Percentiles rank a stretch among this genome's conserved stretches.
Evolutionary conservation across 768 basidiomycete species (phyloP).

Genomic region (Suillus clintonianus): DNA sequence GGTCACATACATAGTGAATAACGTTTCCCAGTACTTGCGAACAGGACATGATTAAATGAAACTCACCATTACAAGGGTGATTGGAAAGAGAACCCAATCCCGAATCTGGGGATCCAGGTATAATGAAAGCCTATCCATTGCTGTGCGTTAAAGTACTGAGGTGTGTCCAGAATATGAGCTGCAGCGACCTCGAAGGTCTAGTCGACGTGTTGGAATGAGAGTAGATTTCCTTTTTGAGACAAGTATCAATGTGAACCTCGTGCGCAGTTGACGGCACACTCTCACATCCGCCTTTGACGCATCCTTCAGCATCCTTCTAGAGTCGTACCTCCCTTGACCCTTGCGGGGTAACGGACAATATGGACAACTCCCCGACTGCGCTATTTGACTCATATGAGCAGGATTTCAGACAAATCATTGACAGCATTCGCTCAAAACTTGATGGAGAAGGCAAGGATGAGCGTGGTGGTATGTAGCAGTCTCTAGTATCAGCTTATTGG

Average conservation of each 20-base stretch:
- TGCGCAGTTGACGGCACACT: slow-evolving; percentile 20
- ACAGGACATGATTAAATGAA: background rate
- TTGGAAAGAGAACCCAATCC: slow-evolving; percentile 93
- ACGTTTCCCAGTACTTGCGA: slow-evolving; percentile 3
- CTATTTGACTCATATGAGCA: slow-evolving; percentile 92
- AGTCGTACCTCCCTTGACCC: background rate
- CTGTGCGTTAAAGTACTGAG: background rate
- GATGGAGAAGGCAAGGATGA: slow-evolving; percentile 68
- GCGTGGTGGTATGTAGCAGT: slow-evolving; percentile 58
- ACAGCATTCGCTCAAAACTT: slow-evolving; percentile 75
- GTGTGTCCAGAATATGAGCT: background rate
- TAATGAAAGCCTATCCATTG: slow-evolving; percentile 43
- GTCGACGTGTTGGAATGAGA: slow-evolving; percentile 13
- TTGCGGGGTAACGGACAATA: slow-evolving; percentile 30
- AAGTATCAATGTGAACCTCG: background rate
- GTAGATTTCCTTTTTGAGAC: slow-evolving; percentile 26
- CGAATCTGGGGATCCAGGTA: slow-evolving; percentile 96
- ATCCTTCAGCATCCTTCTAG: background rate
- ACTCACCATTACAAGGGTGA: slow-evolving; percentile 94
- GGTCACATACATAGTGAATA: slow-evolving; percentile 7
- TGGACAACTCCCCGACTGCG: slow-evolving; percentile 83
- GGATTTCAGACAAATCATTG: slow-evolving; percentile 84
- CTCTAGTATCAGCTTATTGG: slow-evolving; percentile 4
- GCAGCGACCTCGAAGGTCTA: background rate
- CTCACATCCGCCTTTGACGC: slow-evolving; percentile 22